These are phyloP conservation scores for Jackrogersella multiformis DNA, from an alignment of 495 filamentous ascomycete species.

Conservation along the genomic window DNA sequence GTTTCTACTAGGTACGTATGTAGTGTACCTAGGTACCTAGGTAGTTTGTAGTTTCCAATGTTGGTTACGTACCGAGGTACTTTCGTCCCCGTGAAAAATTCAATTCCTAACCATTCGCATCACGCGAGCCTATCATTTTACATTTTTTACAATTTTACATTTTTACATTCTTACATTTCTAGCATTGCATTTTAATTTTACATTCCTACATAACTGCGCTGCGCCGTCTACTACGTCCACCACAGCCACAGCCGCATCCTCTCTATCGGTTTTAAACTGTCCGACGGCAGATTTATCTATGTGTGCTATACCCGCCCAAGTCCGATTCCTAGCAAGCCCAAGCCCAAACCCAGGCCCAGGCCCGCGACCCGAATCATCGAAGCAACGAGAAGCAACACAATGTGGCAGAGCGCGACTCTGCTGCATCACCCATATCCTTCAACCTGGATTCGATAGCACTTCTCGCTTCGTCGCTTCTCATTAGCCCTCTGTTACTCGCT, in stretches of 20 bases:
- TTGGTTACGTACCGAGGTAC: too few relatives aligned
- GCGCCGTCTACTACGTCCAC: neutral
- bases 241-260: constrained; percentile 17
- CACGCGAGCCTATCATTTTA: constrained; percentile 34
- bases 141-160: neutral
- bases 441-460: constrained; percentile 58
- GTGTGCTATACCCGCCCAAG: constrained; percentile 22
- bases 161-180: constrained; percentile 5
- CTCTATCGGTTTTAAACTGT: constrained; percentile 17
- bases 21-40: too few relatives aligned
- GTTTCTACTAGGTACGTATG: neutral
- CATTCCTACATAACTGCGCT: constrained; percentile 8
- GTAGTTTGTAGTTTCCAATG: too few relatives aligned
- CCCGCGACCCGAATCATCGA: constrained; percentile 23
- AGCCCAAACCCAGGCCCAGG: neutral
- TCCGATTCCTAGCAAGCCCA: constrained; percentile 27
- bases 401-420: constrained; percentile 48
- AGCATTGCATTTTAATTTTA: neutral
- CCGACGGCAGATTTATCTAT: constrained; percentile 25
- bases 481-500: constrained; percentile 27
- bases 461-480: constrained; percentile 36
- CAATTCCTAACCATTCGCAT: constrained; percentile 5
- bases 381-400: constrained; percentile 41
- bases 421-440: constrained; percentile 47
- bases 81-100: too few relatives aligned